phyloP scores from a whole-genome alignment of 768 basidiomycete genomes.

The Zangia roseola region DNA sequence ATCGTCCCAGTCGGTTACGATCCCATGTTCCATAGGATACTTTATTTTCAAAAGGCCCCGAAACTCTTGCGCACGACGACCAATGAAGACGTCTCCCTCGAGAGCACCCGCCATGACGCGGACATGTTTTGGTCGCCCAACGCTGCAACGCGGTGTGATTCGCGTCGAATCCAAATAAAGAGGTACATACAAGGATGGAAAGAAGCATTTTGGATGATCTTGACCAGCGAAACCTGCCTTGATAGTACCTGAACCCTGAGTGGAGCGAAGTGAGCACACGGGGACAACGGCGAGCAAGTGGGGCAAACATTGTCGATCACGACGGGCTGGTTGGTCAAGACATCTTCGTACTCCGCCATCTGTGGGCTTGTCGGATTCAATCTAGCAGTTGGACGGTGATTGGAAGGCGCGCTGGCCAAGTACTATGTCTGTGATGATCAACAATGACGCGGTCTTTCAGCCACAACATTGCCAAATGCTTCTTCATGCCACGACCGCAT shows the following conservation, averaged over 20 bases:
- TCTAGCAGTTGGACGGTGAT: constrained; percentile 3
- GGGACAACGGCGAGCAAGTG: constrained; percentile 20
- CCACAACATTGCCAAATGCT: constrained; percentile 12
- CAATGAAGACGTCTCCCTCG: constrained; percentile 96
- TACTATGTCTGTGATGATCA: constrained; percentile 1
- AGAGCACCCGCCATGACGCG: constrained; percentile 97
- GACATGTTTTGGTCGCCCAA: constrained; percentile 96
- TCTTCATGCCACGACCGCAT: constrained; percentile 19
- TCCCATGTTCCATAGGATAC: constrained; percentile 99
- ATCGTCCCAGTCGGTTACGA: constrained; percentile 99
- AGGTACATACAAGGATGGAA: constrained; percentile 90
- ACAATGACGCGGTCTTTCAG: constrained; percentile 7
- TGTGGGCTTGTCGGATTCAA: constrained; percentile 9
- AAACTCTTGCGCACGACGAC: constrained; percentile 91
- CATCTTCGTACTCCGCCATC: constrained; percentile 91
- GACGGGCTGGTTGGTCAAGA: constrained; percentile 96
- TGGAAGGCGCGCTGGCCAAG: constrained; percentile 1
- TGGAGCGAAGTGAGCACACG: constrained; percentile 24
- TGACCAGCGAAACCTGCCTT: constrained; percentile 99
- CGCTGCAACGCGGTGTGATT: constrained; percentile 46
- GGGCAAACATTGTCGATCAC: constrained; percentile 93
- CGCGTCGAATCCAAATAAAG: constrained; percentile 26
- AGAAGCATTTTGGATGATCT: constrained; percentile 99
- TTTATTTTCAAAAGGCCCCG: constrained; percentile 95
- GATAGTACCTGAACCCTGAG: constrained; percentile 96